Evolutionary conservation across 2,329 filamentous ascomycete species (phyloP), one percentile per base, ranked within the genome.

Genomic region (Penicillium psychrosexuale): DNA sequence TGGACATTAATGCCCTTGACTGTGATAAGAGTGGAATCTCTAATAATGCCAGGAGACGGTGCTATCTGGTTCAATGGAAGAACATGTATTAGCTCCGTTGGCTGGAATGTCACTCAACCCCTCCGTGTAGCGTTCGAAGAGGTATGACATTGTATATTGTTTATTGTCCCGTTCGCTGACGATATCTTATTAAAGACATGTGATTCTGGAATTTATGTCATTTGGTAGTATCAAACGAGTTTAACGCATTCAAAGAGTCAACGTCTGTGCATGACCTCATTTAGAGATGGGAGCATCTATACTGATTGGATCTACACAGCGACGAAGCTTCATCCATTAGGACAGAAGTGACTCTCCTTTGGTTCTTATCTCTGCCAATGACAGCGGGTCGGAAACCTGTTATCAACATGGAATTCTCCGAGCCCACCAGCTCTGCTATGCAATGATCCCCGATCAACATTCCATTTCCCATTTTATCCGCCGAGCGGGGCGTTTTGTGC

Each of bases 401-500:
- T 50, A 36, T 50, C 43, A 44, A 45, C 15, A 33, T 40, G 28
- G 37, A 56, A 53, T 33, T 43, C 28, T 47, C 45, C 33, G 27
- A 45, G 19, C 28, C 28, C 24, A 40, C 48, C 15, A 47, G 22
- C 38, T 28, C 33, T 19, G 49, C 24, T 44, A 45, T 47, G 56
- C 33, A 47, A 13, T 53, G 44, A 27, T 19, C 8, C 9, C 31
- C 28, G 55, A 59, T 60, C 47, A 51, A 57, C 60, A 61, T 61
- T 61, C 60, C 60, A 61, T 47, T 57, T 19, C 53, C 53, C 13
- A 24, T 30, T 40, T 40, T 11, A 44, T 28, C 33, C 45, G 22
- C n/a, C n/a, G 13, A 45, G 49, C 24, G 43, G 44, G 39, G 39
- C 39, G 22, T 13, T 42, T 48, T 13, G 33, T 53, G 44, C 50